A percentile compares a stretch with the other conserved stretches of the same genome.
Evolutionary conservation across 116 monocot genomes (phyloP).

Genomic region (Posidonia oceanica): DNA sequence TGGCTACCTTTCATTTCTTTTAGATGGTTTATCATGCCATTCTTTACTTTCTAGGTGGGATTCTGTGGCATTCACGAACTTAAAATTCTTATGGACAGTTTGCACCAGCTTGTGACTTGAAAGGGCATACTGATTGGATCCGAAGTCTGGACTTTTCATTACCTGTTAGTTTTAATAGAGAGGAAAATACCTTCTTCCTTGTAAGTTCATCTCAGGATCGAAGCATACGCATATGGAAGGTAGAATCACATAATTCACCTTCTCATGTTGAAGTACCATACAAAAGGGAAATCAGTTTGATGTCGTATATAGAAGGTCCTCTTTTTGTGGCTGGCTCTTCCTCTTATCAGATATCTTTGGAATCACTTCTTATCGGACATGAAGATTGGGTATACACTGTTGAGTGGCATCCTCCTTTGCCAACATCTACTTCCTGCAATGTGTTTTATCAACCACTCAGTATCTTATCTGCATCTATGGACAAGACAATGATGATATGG

Average conservation of each 20-base stretch:
- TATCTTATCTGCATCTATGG: slow-evolving; percentile 97
- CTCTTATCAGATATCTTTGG: slow-evolving; percentile 69
- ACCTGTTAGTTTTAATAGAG: slow-evolving; percentile 34
- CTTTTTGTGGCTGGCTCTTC: slow-evolving; percentile 38
- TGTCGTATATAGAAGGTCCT: slow-evolving; percentile 92
- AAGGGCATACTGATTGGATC: slow-evolving; percentile 97
- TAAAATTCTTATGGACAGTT: slow-evolving; percentile 40
- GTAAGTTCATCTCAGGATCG: slow-evolving; percentile 95
- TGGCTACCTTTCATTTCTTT: slow-evolving; percentile 1
- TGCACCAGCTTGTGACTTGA: slow-evolving; percentile 64
- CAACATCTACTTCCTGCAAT: slow-evolving; percentile 5
- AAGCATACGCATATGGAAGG: slow-evolving; percentile 95
- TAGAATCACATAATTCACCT: slow-evolving; percentile 29
- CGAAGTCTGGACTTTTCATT: slow-evolving; percentile 80
- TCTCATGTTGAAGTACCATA: slow-evolving; percentile 17
- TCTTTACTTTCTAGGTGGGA: not conserved
- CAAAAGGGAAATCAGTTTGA: slow-evolving; percentile 46
- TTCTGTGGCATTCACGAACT: not conserved
- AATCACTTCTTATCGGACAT: slow-evolving; percentile 93
- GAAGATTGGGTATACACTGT: slow-evolving; percentile 99
- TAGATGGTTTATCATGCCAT: not conserved
- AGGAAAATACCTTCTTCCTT: slow-evolving; percentile 51
- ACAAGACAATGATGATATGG: slow-evolving; percentile 99
- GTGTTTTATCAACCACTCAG: slow-evolving; percentile 60
- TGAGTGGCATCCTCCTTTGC: slow-evolving; percentile 72